Evolutionary conservation across 495 filamentous ascomycete species (phyloP).

Genomic region (Hypoxylon rickii): DNA sequence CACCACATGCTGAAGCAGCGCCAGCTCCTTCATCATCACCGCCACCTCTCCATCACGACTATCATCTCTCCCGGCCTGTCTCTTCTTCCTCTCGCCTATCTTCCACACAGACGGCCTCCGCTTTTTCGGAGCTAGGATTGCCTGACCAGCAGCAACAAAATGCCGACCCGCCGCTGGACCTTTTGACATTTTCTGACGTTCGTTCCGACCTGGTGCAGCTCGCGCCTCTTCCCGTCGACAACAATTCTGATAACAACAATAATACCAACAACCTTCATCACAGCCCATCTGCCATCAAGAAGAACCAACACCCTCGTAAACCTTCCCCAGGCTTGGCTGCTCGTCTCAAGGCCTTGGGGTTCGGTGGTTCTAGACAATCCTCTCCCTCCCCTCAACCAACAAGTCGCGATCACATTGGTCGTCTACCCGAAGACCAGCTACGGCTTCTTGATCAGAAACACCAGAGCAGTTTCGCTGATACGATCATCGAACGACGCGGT

Average conservation of each 20-base stretch:
- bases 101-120: conserved; percentile 27
- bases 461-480: conserved; percentile 57
- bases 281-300: conserved; percentile 23
- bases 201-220: conserved; percentile 46
- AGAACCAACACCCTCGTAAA: conserved; percentile 51
- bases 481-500: conserved; percentile 61
- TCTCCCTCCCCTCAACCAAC: conserved; percentile 41
- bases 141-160: conserved; percentile 31
- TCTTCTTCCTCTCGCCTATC: conserved; percentile 25
- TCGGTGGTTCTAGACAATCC: conserved; percentile 53
- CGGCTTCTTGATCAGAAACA: conserved; percentile 68
- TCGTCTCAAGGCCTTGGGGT: conserved; percentile 73
- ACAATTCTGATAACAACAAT: conserved; percentile 23
- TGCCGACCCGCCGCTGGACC: conserved; percentile 32
- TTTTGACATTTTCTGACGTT: conserved; percentile 49
- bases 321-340: conserved; percentile 76
- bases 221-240: conserved; percentile 32
- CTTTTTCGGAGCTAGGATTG: conserved; percentile 36
- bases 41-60: conserved; percentile 16
- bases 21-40: conserved; percentile 10
- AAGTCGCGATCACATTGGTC: conserved; percentile 61
- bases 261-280: conserved; percentile 20
- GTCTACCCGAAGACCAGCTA: conserved; percentile 75
- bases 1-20: conserved; percentile 24
- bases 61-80: conserved; percentile 17